Evolutionary conservation across 208 protist species (phyloP).

Genomic region (Sergeia podlipaevii): DNA sequence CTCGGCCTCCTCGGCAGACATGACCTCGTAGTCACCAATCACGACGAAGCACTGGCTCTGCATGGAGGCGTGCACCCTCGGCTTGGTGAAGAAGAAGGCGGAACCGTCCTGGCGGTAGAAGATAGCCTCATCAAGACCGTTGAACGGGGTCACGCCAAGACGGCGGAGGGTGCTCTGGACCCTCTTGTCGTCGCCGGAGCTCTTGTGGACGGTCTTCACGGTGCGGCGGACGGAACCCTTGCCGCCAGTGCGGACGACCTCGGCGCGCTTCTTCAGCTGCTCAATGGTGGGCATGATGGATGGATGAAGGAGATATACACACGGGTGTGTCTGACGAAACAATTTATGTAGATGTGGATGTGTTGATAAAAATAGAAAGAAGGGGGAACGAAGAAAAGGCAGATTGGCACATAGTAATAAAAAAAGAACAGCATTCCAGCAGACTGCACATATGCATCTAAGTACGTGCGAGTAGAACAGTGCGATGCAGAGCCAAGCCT

Average conservation of each 20-base stretch:
- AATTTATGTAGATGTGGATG: not conserved
- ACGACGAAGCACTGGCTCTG: constrained; percentile 97
- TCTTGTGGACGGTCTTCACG: constrained; percentile 80
- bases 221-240: constrained; percentile 93
- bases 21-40: constrained; percentile 85
- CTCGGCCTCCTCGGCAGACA: constrained; percentile 66
- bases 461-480: too few species aligned
- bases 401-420: too few species aligned
- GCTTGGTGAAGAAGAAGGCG: constrained; percentile 96
- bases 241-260: constrained; percentile 94
- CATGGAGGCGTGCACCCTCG: constrained; percentile 96
- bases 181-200: constrained; percentile 92
- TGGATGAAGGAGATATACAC: constrained; percentile 4
- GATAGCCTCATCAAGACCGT: constrained; percentile 96
- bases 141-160: constrained; percentile 94
- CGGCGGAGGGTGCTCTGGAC: constrained; percentile 93
- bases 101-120: constrained; percentile 96
- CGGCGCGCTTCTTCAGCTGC: constrained; percentile 80
- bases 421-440: too few species aligned
- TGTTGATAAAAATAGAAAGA: constrained; percentile 1
- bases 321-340: not conserved
- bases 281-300: constrained; percentile 81
- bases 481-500: too few species aligned
- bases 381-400: not conserved
- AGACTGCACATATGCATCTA: too few species aligned